Evolutionary conservation across 1,139 yeast species (phyloP).

Genomic region (Groenewaldozyma sp.): DNA sequence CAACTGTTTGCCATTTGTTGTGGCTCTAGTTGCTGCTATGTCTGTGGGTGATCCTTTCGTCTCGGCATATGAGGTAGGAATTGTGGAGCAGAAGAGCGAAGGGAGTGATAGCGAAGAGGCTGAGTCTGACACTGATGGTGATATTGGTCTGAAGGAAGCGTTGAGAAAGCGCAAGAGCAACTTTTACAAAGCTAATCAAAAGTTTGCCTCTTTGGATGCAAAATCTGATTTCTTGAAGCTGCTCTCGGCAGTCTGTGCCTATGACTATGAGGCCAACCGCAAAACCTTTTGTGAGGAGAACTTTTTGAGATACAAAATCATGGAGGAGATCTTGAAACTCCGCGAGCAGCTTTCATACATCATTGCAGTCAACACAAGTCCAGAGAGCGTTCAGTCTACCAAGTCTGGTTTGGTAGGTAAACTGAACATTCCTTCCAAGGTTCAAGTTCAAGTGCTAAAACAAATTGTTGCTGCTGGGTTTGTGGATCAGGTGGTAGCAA

Average conservation of each 20-base stretch:
- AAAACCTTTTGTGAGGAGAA: slow-evolving; percentile 44
- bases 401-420: slow-evolving; percentile 43
- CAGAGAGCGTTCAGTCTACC: slow-evolving; percentile 40
- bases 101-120: slow-evolving; percentile 12
- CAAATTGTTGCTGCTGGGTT: slow-evolving; percentile 93
- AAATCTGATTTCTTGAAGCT: slow-evolving; percentile 66
- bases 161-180: slow-evolving; percentile 40
- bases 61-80: slow-evolving; percentile 61
- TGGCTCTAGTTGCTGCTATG: slow-evolving; percentile 84
- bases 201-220: slow-evolving; percentile 60
- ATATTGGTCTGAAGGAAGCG: slow-evolving; percentile 32
- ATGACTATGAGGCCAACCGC: slow-evolving; percentile 47
- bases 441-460: slow-evolving; percentile 69
- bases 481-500: slow-evolving; percentile 78
- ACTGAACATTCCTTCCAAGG: slow-evolving; percentile 56
- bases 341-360: slow-evolving; percentile 71
- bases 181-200: slow-evolving; percentile 47
- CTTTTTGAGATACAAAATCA: slow-evolving; percentile 47
- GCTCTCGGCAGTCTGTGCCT: slow-evolving; percentile 81
- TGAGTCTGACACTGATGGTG: slow-evolving; percentile 21
- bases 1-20: slow-evolving; percentile 74
- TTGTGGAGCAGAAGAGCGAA: slow-evolving; percentile 17
- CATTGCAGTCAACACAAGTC: slow-evolving; percentile 52
- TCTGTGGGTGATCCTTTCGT: slow-evolving; percentile 93
- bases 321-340: slow-evolving; percentile 80